These are phyloP conservation scores for Pestalotiopsis sp. DNA, from an alignment of 2,329 filamentous ascomycete species.

Conservation along the genomic window DNA sequence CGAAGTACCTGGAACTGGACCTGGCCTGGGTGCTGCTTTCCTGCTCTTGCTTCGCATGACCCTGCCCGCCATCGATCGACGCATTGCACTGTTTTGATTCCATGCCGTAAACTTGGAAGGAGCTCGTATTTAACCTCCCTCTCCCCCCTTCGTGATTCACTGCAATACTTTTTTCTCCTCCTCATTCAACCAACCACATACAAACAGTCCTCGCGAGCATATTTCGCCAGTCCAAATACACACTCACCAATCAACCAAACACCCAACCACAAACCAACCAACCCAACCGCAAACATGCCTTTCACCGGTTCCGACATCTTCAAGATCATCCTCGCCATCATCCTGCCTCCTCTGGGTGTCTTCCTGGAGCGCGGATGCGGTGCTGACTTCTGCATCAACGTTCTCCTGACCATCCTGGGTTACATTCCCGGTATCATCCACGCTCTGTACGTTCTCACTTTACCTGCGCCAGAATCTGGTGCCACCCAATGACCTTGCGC, in stretches of 20 bases:
- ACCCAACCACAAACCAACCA: neutral
- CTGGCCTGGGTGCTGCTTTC: neutral
- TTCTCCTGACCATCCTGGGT: constrained; percentile 72
- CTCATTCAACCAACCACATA: neutral
- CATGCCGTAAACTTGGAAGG: neutral
- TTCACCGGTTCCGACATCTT: constrained; percentile 50
- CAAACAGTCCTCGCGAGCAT: neutral
- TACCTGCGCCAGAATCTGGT: neutral
- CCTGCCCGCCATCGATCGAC: neutral
- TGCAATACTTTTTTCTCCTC: neutral
- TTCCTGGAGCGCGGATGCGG: constrained; percentile 82
- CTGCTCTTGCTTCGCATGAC: neutral
- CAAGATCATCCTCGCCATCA: constrained; percentile 76
- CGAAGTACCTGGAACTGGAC: neutral
- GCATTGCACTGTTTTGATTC: neutral
- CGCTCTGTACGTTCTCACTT: constrained; percentile 64
- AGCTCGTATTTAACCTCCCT: neutral
- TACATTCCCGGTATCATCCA: constrained; percentile 78
- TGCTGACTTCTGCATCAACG: constrained; percentile 78
- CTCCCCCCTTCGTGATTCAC: neutral
- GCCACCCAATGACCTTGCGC: constrained; percentile 15
- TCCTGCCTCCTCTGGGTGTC: constrained; percentile 78
- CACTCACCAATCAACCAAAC: neutral
- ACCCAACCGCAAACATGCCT: constrained; percentile 12
- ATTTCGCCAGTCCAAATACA: neutral